Evolutionary conservation across 139 green algal genomes (phyloP), one percentile per base, ranked within the genome.

Genomic region (Coelastrella sp.): DNA sequence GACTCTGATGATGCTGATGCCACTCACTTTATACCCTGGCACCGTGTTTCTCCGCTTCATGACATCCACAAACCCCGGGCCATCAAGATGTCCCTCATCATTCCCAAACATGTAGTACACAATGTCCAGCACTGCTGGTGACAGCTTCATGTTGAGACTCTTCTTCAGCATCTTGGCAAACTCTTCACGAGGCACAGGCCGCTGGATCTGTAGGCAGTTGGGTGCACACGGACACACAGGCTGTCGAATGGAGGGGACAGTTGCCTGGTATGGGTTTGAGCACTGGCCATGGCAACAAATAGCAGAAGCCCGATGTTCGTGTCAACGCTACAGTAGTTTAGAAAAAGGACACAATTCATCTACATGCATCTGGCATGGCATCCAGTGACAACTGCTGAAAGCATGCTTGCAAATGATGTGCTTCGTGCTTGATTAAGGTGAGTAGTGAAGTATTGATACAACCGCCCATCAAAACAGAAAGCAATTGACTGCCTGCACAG

Each of bases 101-200:
- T 91, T 66, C 0, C 16, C 75, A 61, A 92, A 93, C 23, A 94
- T 77, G 4, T 65, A 68, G 59, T 93, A 92, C 3, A 94, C 22
- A 7, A 94, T 74, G 71, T 93, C 92, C 23, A 94, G 7, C 66
- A 92, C 88, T 3, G 82, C 13, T 4, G 75, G 57, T 5, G 73
- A 19, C 54, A 94, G 89, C 68, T 68, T 80, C 5, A 93, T 8
- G 47, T 19, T 20, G 23, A 90, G 10, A 54, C 89, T 82, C 85
- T 91, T 90, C 60, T 86, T 65, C 3, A 91, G 57, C 61, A 94
- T 68, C 92, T 91, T 93, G 71, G 6, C 7, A 57, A 94, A 91
- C 47, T 94, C 90, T 4, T 71, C 47, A 22, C 83, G 83, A 59
- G 22, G 59, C 5, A 94, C 17, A 5, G 74, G 68, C 3, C 89